Evolutionary conservation across 495 filamentous ascomycete species (phyloP), one percentile per base, ranked within the genome.

Genomic region (Pyrenula massariospora): DNA sequence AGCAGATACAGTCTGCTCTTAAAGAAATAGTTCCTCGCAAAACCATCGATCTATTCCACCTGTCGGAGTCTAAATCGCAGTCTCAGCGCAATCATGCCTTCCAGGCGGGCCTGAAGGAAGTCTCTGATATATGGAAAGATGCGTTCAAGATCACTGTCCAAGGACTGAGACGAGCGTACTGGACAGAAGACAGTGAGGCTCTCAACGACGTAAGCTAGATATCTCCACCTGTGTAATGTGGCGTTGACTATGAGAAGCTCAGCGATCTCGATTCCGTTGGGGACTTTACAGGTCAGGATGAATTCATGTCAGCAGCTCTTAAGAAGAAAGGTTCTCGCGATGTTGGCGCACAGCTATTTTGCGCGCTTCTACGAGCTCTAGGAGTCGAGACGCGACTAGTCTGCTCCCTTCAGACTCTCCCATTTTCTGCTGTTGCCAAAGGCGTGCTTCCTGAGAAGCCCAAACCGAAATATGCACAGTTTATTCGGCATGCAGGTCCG

Each of bases 321-420:
- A 73, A 65, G 2, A 66, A 91, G 24, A 63, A 78, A 60, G 92
- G 91, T 3, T 96, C 91, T 48, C 84, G 89, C 50, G 92, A 98
- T 69, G 77, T 93, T 25, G 93, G 91, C 12, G 85, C 89, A 20
- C 91, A 96, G 66, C 67, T 99, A 2, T 95, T 92, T 57, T 96
- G 93, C 69, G 85, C 89, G 8, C 65, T 96, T 22, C 76, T 99
- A 11, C 83, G 93, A 10, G 79, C 81, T 24, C 80, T 76, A 24
- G 90, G 86, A 5, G 82, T 97, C 2, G 83, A 89, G 58, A 80
- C 90, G n/a, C 81, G 93, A 15, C 78, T 99, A 1, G 87, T 96
- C 1, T 97, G 91, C 69, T 99, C 94, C 10, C 75, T 99, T 12
- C 91, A 97, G 62, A 79, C 84, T 0, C 74, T 99, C 2, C 75